Evolutionary conservation across 768 basidiomycete species (phyloP), one percentile per base, ranked within the genome.

Genomic region (Tricholoma bakamatsutake): DNA sequence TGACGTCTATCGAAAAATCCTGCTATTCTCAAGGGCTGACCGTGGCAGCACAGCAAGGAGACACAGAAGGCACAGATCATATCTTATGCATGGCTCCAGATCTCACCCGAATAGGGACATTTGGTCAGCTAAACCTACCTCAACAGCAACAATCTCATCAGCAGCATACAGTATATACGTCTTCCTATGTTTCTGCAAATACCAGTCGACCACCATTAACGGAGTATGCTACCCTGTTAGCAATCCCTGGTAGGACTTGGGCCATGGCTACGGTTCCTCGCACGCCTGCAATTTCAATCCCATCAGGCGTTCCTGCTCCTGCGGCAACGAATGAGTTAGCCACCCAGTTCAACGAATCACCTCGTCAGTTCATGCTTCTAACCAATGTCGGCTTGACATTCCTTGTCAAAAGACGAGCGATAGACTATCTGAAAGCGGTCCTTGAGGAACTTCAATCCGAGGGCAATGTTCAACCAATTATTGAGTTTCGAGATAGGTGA

Each of bases 301-400:
- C 72, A 13, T 70, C 73, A 5, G 61, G 59, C 21, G 69, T 78
- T 9, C 80, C 84, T 28, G 70, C 74, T 1, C 84, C 86, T 11
- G 72, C 79, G 1, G 71, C 80, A 31, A 83, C 80, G 50, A 93
- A 94, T 64, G 93, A 96, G 71, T 75, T 96, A 39, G 88, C 87
- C 0, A 80, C 82, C 17, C 91, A 95, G 66, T 87, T 89, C 63
- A 82, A 81, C n/a, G 84, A 88, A 55, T 74, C 79, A 10, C 76
- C 88, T 18, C 78, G 79, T 48, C 87, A 92, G 63, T 96, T 94
- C 67, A 83, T 98, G 77, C 80, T 98, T 56, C 71, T 98, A 56
- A 93, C 88, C 24, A 95, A 93, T 62, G 86, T 85, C 15, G 94
- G 93, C 4, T 68, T 97, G 57, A 88, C 86, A 17, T 86, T 90